Percentiles rank a stretch among this genome's conserved stretches.
phyloP scores from a whole-genome alignment of 352 stramenopile genomes.

The Phytophthora uliginosa region DNA sequence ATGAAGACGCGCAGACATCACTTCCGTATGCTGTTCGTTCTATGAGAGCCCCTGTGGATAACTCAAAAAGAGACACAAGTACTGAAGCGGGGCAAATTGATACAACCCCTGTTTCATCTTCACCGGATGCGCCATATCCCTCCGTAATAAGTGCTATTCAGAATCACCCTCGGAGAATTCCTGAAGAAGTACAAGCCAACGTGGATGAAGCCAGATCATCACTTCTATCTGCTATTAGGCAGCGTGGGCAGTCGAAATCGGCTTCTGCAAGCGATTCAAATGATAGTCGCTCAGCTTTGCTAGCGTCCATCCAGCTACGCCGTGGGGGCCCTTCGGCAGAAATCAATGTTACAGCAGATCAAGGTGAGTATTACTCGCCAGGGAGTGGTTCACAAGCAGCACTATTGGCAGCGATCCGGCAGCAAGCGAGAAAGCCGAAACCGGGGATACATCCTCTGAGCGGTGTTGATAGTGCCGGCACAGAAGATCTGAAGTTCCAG shows the following conservation, averaged over 20 bases:
- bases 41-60: not conserved
- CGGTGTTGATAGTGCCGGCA: not conserved
- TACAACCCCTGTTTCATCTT: not conserved
- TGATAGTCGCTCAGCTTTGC: slow-evolving; percentile 15
- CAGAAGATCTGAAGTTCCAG: slow-evolving; percentile 39
- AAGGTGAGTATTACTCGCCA: not conserved
- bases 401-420: slow-evolving; percentile 44
- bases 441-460: not conserved
- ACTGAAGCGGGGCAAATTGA: not conserved
- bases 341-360: not conserved
- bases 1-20: slow-evolving; percentile 6
- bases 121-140: not conserved
- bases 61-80: not conserved
- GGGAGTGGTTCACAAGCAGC: slow-evolving; percentile 25
- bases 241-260: slow-evolving; percentile 9
- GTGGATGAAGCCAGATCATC: slow-evolving; percentile 13
- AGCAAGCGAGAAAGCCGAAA: slow-evolving; percentile 16
- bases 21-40: slow-evolving; percentile 9
- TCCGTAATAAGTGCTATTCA: slow-evolving; percentile 7
- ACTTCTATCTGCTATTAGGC: slow-evolving; percentile 25
- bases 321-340: not conserved
- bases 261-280: not conserved
- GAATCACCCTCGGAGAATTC: not conserved
- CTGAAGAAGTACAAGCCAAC: slow-evolving; percentile 9
- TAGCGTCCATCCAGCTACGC: slow-evolving; percentile 24